Evolutionary conservation across 768 basidiomycete species (phyloP), one percentile per base, ranked within the genome.

Genomic region (Lentinula sp.): DNA sequence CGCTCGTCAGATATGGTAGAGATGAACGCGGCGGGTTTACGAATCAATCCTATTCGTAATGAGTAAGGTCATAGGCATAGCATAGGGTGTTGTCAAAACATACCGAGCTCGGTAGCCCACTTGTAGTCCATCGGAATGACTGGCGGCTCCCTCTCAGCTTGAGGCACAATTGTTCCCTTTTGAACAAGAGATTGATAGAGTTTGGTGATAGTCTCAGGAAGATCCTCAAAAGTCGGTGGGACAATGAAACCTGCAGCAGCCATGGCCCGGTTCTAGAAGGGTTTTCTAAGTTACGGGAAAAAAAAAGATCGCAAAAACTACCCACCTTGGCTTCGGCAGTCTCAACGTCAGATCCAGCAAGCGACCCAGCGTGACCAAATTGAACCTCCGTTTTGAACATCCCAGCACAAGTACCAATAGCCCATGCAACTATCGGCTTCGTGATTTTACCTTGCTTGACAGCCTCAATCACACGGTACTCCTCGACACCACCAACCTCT

Each of bases 81-180:
- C 50, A 58, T 1, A 15, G 58, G 3, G 16, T 10, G 13, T 32
- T 31, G 16, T 23, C 21, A 21, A 60, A 37, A 59, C 23, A 54
- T 32, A 57, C 21, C 16, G 62, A 68, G 18, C 42, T 74, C 74
- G 78, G 95, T 93, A 39, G 95, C 95, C 96, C 96, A 98, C 82
- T 98, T 98, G 87, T 98, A 99, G 78, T 99, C 96, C 93, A 98
- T 98, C n/a, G 96, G 96, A 71, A 98, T 98, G 61, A 91, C 87
- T 9, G 96, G 96, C 4, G 95, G 94, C 23, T 94, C 91, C 59
- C 86, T 79, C 80, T 99, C 96, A 40, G 75, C 67, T 78, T 86
- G 80, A 65, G 85, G 87, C 39, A 78, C 73, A 73, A 99, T 84
- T 34, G 75, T 69, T 37, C 95, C 93, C 50, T 68, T 73, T 62